Conservation (phyloP, 2,329 filamentous ascomycete species). For the Sclerotinia borealis region DNA sequence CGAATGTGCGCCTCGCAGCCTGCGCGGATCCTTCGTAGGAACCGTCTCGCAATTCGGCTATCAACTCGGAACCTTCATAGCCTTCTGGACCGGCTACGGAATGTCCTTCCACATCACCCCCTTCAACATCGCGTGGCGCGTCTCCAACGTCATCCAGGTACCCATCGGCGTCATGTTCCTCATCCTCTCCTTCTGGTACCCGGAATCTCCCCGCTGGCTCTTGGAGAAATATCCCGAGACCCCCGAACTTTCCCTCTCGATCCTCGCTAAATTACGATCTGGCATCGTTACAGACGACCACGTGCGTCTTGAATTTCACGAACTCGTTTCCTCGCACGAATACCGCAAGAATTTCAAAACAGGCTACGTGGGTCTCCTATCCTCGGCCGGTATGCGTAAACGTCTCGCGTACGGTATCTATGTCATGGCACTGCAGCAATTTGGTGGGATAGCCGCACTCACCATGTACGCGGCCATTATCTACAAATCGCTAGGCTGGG, state of each 20-base stretch:
- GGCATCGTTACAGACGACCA: conserved; percentile 61
- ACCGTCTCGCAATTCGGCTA: conserved; percentile 39
- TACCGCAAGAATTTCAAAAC: conserved; percentile 55
- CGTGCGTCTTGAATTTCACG: conserved; percentile 58
- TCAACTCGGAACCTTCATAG: conserved; percentile 39
- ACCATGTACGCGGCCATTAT: conserved; percentile 67
- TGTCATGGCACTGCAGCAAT: conserved; percentile 64
- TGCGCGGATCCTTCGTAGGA: conserved; percentile 38
- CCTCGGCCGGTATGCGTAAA: conserved; percentile 62
- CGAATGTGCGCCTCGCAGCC: conserved; percentile 36
- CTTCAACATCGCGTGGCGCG: conserved; percentile 39
- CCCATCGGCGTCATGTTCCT: conserved; percentile 42
- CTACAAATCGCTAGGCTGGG: conserved; percentile 59
- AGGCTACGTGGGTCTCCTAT: conserved; percentile 59
- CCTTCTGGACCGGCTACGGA: conserved; percentile 40
- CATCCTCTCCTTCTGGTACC: conserved; percentile 55
- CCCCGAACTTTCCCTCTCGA: conserved; percentile 51
- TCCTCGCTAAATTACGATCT: conserved; percentile 54
- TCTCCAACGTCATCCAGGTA: conserved; percentile 39
- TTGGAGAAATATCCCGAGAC: conserved; percentile 52
- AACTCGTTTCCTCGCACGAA: conserved; percentile 65
- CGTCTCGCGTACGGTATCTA: conserved; percentile 59
- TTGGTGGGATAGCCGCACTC: conserved; percentile 65
- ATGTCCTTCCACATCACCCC: conserved; percentile 38
- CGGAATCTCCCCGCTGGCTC: conserved; percentile 63